These are phyloP conservation scores for Dactylellina drechsleri DNA, from an alignment of 2,329 filamentous ascomycete genomes.

Conservation along the genomic window DNA sequence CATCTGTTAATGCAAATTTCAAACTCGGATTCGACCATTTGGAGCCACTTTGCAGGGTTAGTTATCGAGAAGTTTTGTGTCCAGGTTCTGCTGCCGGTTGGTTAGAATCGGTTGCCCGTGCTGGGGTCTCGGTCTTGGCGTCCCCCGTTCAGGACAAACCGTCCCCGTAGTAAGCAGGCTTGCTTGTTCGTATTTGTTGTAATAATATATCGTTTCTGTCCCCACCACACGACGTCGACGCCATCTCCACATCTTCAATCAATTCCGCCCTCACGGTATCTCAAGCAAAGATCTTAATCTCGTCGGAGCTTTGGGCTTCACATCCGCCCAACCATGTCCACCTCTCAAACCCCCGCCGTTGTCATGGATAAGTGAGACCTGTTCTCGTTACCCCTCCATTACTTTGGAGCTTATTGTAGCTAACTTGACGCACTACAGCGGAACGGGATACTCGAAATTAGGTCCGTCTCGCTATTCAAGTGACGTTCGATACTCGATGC, in stretches of 20 bases:
- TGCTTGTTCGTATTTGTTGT: background rate
- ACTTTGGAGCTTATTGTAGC: constrained; percentile 39
- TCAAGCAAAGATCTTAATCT: background rate
- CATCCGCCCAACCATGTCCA: constrained; percentile 74
- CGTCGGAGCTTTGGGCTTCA: constrained; percentile 39
- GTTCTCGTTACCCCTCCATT: constrained; percentile 62
- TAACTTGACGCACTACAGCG: constrained; percentile 69
- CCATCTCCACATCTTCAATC: constrained; percentile 19
- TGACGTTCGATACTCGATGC: constrained; percentile 5
- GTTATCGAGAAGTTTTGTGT: background rate
- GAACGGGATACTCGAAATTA: constrained; percentile 99
- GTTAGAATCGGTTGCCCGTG: no score
- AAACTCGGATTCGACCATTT: background rate
- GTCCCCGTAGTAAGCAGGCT: background rate
- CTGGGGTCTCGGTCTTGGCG: constrained; percentile 13
- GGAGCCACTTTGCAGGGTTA: background rate
- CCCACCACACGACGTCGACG: constrained; percentile 40
- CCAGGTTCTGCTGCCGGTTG: no score
- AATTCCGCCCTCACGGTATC: background rate
- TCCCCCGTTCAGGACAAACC: background rate
- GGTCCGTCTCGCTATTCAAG: constrained; percentile 69
- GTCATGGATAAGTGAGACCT: constrained; percentile 99
- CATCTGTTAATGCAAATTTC: background rate
- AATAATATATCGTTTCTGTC: constrained; percentile 16
- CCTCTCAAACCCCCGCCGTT: constrained; percentile 96